These are phyloP conservation scores for Volutella citrinella DNA, from an alignment of 2,329 filamentous ascomycete species.

Conservation along the genomic window DNA sequence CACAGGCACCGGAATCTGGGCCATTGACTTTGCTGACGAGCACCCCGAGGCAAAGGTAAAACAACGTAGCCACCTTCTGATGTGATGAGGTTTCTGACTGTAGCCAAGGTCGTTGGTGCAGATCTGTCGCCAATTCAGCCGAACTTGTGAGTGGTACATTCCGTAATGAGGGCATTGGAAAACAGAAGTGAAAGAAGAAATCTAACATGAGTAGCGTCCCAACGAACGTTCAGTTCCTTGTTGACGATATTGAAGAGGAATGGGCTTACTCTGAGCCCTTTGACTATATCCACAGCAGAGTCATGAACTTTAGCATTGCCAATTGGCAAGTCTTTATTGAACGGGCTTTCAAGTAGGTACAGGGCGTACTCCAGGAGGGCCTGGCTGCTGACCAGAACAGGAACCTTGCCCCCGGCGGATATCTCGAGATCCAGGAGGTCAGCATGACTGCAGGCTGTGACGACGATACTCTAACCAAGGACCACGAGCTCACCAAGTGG, in stretches of 20 bases:
- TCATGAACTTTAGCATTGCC: conserved; percentile 19
- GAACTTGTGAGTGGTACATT: conserved; percentile 7
- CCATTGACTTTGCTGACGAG: conserved; percentile 12
- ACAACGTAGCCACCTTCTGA: no score
- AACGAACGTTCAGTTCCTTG: conserved; percentile 14
- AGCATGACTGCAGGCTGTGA: conserved; percentile 12
- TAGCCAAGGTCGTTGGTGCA: conserved; percentile 9
- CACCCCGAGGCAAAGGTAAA: conserved; percentile 8
- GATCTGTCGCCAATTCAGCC: conserved; percentile 18
- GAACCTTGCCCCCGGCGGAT: conserved; percentile 12
- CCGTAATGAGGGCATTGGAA: no score
- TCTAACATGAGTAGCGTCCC: conserved; percentile 8
- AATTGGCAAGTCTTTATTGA: conserved; percentile 9
- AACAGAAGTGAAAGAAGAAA: no score
- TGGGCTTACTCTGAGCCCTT: conserved; percentile 15
- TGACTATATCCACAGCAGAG: conserved; percentile 18
- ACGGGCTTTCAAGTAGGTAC: not conserved
- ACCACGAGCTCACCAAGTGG: conserved; percentile 18
- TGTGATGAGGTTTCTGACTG: no score
- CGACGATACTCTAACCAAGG: conserved; percentile 14
- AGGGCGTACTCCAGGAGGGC: conserved; percentile 13
- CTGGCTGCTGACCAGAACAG: not conserved
- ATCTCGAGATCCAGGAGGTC: conserved; percentile 15
- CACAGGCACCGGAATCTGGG: conserved; percentile 11
- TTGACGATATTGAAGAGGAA: conserved; percentile 18